phyloP scores from a whole-genome alignment of 179 eudicot species.

The Carnegiea gigantea region DNA sequence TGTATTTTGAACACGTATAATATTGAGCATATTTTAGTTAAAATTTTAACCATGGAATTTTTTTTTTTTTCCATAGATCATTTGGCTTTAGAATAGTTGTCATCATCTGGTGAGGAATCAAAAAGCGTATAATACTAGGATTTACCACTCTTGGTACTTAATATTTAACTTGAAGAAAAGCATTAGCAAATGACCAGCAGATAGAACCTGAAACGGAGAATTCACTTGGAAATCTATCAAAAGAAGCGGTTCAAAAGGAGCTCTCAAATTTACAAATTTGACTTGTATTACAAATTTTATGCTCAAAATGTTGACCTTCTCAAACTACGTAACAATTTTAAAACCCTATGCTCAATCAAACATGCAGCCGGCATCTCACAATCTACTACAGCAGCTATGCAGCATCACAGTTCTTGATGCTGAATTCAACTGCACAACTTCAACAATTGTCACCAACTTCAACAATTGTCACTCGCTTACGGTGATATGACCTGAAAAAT shows the following conservation, averaged over 20 bases:
- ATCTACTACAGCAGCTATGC: background rate
- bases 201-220: too few relatives aligned
- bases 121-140: too few relatives aligned
- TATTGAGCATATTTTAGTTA: too few relatives aligned
- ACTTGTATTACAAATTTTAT: background rate
- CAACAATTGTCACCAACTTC: background rate
- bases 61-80: too few relatives aligned
- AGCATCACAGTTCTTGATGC: background rate
- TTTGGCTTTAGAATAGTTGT: too few relatives aligned
- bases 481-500: background rate
- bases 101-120: too few relatives aligned
- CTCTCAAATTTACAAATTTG: constrained; percentile 4
- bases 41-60: too few relatives aligned
- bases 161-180: too few relatives aligned
- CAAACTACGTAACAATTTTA: background rate
- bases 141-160: too few relatives aligned
- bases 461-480: background rate
- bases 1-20: too few relatives aligned
- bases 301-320: background rate
- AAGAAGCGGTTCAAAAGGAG: background rate
- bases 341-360: background rate
- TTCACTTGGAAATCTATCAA: background rate
- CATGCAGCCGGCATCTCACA: constrained; percentile 2
- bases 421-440: background rate
- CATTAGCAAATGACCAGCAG: too few relatives aligned